Percentiles rank a stretch among this genome's conserved stretches.
Evolutionary conservation across 176 grass and related monocot species (phyloP).

Genomic region (Oryza brachyantha): DNA sequence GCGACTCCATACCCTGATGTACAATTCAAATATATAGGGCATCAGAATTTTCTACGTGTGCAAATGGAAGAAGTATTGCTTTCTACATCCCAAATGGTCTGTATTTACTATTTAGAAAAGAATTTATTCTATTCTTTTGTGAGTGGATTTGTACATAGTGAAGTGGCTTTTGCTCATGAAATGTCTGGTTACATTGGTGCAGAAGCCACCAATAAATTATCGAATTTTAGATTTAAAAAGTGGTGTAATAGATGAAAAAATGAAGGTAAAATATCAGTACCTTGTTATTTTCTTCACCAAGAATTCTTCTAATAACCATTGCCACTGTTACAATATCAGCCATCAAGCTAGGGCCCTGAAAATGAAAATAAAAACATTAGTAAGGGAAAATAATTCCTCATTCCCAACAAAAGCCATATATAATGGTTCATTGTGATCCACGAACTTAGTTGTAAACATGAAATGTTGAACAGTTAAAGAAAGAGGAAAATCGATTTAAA

Average conservation of each 20-base stretch:
- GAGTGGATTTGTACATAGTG: conserved; percentile 9
- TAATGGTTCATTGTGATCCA: conserved; percentile 7
- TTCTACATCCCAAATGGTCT: neutral
- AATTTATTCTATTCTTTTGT: conserved; percentile 7
- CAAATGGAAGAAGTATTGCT: neutral
- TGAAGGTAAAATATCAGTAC: conserved; percentile 31
- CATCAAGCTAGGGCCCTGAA: conserved; percentile 78
- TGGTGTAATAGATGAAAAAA: neutral
- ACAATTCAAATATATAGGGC: conserved; percentile 26
- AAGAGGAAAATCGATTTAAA: neutral
- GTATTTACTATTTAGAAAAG: conserved; percentile 17
- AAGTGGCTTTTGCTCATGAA: neutral
- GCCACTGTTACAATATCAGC: conserved; percentile 76
- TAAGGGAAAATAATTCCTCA: neutral
- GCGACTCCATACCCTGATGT: conserved; percentile 55
- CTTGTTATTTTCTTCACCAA: conserved; percentile 92
- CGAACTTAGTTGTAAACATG: neutral
- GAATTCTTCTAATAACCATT: conserved; percentile 72
- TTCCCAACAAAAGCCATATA: conserved; percentile 1
- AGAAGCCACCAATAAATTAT: neutral
- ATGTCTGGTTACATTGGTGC: neutral
- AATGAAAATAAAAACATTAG: conserved; percentile 11
- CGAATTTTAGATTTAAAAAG: neutral
- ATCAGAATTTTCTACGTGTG: conserved; percentile 28
- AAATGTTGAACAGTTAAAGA: conserved; percentile 5